Percentiles rank a stretch among this genome's conserved stretches.
Conservation (phyloP, 169 alveolate genomes). For the Cryptosporidium sp. region DNA sequence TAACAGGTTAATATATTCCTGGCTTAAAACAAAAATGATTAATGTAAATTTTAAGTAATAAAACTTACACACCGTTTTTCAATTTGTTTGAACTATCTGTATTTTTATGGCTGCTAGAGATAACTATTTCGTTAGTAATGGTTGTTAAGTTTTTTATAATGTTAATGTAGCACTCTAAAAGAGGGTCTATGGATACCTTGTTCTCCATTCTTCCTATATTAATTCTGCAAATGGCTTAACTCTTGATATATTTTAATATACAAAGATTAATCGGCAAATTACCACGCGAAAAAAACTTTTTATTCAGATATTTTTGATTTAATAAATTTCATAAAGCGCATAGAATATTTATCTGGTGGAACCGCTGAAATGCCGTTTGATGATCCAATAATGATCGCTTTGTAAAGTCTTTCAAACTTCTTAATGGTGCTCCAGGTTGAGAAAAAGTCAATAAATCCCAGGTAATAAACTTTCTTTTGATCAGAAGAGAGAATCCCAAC, state of each 20-base stretch:
- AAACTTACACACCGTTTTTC: constrained; percentile 38
- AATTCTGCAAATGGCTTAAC: neutral
- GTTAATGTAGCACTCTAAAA: constrained; percentile 36
- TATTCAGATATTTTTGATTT: constrained; percentile 29
- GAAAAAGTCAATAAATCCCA: constrained; percentile 87
- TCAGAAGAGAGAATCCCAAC: constrained; percentile 79
- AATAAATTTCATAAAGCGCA: constrained; percentile 59
- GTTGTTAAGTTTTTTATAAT: constrained; percentile 34
- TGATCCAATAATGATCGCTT: constrained; percentile 39
- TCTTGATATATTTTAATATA: neutral
- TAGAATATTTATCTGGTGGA: constrained; percentile 47
- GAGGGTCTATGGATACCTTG: constrained; percentile 45
- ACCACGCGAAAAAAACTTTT: neutral
- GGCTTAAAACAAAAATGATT: constrained; percentile 5
- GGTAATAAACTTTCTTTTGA: constrained; percentile 80
- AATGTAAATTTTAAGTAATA: neutral
- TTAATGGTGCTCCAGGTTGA: constrained; percentile 79
- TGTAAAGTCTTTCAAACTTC: constrained; percentile 52
- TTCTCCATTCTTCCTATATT: neutral
- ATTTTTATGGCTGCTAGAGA: neutral
- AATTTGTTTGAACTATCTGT: constrained; percentile 9
- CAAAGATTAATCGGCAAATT: neutral
- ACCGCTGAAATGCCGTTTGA: constrained; percentile 68
- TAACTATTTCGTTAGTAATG: constrained; percentile 26
- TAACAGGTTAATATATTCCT: constrained; percentile 19